A percentile compares a stretch with the other conserved stretches of the same genome.
Conservation (phyloP, 257 asterid genomes). For the Rehmannia glutinosa region DNA sequence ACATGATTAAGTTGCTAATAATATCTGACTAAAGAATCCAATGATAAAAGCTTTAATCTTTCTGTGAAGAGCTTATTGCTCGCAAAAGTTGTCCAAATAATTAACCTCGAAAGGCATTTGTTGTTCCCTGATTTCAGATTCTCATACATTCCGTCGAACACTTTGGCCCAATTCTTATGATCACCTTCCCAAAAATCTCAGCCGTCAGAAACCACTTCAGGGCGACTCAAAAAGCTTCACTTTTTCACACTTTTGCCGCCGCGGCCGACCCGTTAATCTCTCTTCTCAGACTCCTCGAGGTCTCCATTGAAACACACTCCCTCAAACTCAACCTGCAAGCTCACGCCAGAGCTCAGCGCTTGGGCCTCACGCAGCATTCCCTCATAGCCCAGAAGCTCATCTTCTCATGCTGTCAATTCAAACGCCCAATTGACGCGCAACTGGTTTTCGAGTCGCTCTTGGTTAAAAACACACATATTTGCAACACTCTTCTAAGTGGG, state of each 20-base stretch:
- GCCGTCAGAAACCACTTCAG: constrained; percentile 10
- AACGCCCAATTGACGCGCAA: constrained; percentile 29
- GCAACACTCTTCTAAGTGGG: constrained; percentile 58
- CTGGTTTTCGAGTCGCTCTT: constrained; percentile 35
- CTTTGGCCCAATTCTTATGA: constrained; percentile 24
- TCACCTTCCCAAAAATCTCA: constrained; percentile 27
- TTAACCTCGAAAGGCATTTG: neutral
- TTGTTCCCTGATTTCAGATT: too few relatives aligned
- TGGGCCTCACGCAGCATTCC: constrained; percentile 50
- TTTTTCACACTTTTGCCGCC: constrained; percentile 18
- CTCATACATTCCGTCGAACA: neutral
- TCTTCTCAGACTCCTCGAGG: constrained; percentile 37
- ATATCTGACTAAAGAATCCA: too few relatives aligned
- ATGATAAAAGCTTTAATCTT: too few relatives aligned
- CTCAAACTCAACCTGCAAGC: constrained; percentile 34
- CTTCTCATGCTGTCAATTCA: constrained; percentile 36
- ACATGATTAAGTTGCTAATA: too few relatives aligned
- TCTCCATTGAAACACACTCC: constrained; percentile 39
- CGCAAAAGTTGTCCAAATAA: too few relatives aligned
- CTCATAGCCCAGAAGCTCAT: constrained; percentile 58
- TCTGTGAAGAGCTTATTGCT: too few relatives aligned
- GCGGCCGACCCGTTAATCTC: constrained; percentile 21
- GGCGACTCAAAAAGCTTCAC: constrained; percentile 5
- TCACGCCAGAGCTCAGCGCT: constrained; percentile 37
- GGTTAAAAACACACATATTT: constrained; percentile 41